Evolutionary conservation across 306 rosid species (phyloP), one percentile per base, ranked within the genome.

Genomic region (Ormosia semicastrata): DNA sequence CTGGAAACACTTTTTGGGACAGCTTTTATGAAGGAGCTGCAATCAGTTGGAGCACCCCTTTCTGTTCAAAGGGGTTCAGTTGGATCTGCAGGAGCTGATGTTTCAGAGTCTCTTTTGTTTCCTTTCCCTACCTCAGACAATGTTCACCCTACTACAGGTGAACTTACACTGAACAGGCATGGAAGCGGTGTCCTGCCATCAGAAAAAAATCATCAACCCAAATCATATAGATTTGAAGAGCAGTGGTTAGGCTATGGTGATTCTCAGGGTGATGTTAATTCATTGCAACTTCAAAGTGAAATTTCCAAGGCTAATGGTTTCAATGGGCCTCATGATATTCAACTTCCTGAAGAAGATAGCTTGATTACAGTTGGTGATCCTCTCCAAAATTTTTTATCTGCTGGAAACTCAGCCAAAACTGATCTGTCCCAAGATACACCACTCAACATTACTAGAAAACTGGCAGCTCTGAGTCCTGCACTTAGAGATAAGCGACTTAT

Each of bases 21-120:
- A 84, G 97, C 97, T 80, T 96, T 96, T 88, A 96, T 96, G 99
- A 85, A 90, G 91, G 99, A 93, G 84, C 84, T 96, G 84, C 99
- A 96, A 30, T 89, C 98, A 64, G 95, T 94, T 81, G 99, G 98
- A 85, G 98, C 98, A 6, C 99, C 99, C 41, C 97, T 96, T 81
- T 96, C 99, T 66, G 87, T 85, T 76, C 97, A 75, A n/a, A n/a
- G n/a, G n/a, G n/a, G n/a, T n/a, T n/a, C n/a, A n/a, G n/a, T n/a
- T n/a, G n/a, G n/a, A n/a, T 83, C 95, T 66, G 85, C 82, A 49
- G 86, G 87, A 72, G 84, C 66, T 81, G 93, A 93, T 88, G 74
- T 66, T 75, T 85, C 89, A 10, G 94, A 95, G 74, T 63, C 98
- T 37, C 87, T 44, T 54, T 76, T 80, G 69, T 85, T 84, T 67